These are phyloP conservation scores for Physcia stellaris DNA, from an alignment of 495 filamentous ascomycete genomes.

Conservation along the genomic window DNA sequence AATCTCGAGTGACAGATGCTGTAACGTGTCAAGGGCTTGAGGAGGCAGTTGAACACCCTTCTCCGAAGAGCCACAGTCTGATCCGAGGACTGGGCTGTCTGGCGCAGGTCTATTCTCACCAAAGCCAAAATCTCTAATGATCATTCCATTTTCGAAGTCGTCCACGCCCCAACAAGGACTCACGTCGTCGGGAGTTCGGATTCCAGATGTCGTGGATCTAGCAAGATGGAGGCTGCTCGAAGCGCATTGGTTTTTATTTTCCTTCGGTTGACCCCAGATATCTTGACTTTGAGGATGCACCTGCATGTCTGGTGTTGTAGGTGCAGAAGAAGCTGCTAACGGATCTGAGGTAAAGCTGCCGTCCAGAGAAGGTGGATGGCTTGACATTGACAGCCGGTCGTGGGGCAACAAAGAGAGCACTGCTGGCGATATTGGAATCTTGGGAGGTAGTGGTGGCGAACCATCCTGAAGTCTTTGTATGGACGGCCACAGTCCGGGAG, in stretches of 20 bases:
- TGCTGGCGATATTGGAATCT: constrained; percentile 65
- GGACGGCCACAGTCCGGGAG: constrained; percentile 41
- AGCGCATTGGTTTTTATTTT: constrained; percentile 2
- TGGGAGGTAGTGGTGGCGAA: constrained; percentile 58
- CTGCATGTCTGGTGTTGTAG: constrained; percentile 63
- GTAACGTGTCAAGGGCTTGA: constrained; percentile 62
- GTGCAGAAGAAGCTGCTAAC: constrained; percentile 61
- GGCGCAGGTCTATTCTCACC: constrained; percentile 4
- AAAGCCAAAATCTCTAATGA: constrained; percentile 11
- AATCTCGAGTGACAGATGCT: constrained; percentile 51
- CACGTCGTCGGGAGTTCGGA: too few species aligned
- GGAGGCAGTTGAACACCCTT: constrained; percentile 61
- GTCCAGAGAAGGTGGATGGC: constrained; percentile 76
- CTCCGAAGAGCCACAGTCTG: constrained; percentile 34
- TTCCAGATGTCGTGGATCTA: too few species aligned
- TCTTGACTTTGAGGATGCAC: constrained; percentile 35
- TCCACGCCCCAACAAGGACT: constrained; percentile 5
- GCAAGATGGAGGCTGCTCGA: too few species aligned
- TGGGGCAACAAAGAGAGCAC: constrained; percentile 52
- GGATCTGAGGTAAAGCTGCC: constrained; percentile 79
- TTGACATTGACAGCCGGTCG: constrained; percentile 56
- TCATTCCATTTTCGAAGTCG: neutral
- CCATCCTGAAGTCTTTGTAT: constrained; percentile 41
- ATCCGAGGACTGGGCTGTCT: constrained; percentile 14
- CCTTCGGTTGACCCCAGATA: constrained; percentile 22